Evolutionary conservation across 2,329 filamentous ascomycete species (phyloP).

Genomic region (Chalaropsis ovoidea): DNA sequence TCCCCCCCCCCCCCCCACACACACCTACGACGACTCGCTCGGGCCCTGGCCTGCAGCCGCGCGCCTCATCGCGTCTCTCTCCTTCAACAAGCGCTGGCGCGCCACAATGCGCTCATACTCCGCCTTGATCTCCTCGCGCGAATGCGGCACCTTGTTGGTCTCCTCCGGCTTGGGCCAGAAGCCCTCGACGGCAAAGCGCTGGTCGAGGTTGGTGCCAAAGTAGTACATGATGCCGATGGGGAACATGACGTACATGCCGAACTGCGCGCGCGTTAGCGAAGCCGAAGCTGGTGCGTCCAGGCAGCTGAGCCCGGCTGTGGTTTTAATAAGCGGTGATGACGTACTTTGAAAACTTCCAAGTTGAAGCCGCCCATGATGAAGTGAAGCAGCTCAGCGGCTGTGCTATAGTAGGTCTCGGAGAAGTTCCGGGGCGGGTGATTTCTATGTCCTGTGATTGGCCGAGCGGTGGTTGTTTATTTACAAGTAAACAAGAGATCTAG

Average conservation of each 20-base stretch:
- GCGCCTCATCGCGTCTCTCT: constrained; percentile 34
- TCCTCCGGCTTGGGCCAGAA: constrained; percentile 87
- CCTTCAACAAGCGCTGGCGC: constrained; percentile 64
- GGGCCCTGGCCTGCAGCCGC: constrained; percentile 29
- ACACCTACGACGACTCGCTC: constrained; percentile 25
- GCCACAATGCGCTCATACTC: constrained; percentile 66
- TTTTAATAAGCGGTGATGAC: constrained; percentile 25
- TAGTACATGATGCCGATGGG: constrained; percentile 99
- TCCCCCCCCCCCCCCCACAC: not conserved
- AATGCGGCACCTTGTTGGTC: constrained; percentile 64
- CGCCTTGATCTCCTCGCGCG: constrained; percentile 69
- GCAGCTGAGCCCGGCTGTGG: no score
- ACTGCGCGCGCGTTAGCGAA: constrained; percentile 44
- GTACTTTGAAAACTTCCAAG: constrained; percentile 88
- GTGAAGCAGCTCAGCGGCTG: no score
- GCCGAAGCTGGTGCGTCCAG: no score
- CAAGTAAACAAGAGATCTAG: not conserved
- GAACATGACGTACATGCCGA: constrained; percentile 98
- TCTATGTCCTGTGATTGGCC: not conserved
- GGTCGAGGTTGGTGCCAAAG: constrained; percentile 95
- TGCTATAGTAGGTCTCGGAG: no score
- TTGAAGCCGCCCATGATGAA: constrained; percentile 67
- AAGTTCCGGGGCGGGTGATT: no score
- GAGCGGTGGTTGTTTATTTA: not conserved
- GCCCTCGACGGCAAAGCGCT: constrained; percentile 73